Evolutionary conservation across 177 flowering plant species (phyloP).

Genomic region (Vitis hybrid): DNA sequence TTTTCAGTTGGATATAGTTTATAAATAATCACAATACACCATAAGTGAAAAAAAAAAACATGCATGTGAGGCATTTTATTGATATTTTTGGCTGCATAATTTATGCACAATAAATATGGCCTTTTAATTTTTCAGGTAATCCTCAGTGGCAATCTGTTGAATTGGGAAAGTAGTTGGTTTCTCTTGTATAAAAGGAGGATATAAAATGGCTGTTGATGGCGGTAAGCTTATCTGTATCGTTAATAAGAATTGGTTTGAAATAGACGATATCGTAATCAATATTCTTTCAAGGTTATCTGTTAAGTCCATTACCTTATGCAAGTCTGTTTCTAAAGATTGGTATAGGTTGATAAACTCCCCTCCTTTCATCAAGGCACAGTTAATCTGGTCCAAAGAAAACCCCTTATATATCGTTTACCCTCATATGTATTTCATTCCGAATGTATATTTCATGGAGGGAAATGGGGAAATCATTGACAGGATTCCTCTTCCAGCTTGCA

Average conservation of each 20-base stretch:
- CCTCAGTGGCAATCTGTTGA: not conserved
- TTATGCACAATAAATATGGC: no score
- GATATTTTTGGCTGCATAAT: no score
- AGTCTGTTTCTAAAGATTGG: slow-evolving; percentile 14
- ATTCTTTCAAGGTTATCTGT: slow-evolving; percentile 16
- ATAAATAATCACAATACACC: no score
- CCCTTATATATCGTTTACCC: slow-evolving; percentile 12
- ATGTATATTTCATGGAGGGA: not conserved
- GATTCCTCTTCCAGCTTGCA: not conserved
- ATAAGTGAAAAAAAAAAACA: no score
- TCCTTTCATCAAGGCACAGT: not conserved
- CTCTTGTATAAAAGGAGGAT: no score
- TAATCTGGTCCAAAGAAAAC: slow-evolving; percentile 9
- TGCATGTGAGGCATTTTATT: no score
- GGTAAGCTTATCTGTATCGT: not conserved
- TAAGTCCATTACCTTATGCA: not conserved
- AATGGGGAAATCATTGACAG: not conserved
- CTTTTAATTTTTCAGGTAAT: no score
- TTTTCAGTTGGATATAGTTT: no score
- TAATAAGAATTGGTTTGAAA: slow-evolving; percentile 3
- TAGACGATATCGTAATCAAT: slow-evolving; percentile 7
- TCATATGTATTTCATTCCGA: not conserved
- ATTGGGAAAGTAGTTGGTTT: no score
- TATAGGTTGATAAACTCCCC: not conserved
- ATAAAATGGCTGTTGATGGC: slow-evolving; percentile 2